Evolutionary conservation across 108 stramenopile genomes (phyloP).

Genomic region (Skeletonema tropicum): DNA sequence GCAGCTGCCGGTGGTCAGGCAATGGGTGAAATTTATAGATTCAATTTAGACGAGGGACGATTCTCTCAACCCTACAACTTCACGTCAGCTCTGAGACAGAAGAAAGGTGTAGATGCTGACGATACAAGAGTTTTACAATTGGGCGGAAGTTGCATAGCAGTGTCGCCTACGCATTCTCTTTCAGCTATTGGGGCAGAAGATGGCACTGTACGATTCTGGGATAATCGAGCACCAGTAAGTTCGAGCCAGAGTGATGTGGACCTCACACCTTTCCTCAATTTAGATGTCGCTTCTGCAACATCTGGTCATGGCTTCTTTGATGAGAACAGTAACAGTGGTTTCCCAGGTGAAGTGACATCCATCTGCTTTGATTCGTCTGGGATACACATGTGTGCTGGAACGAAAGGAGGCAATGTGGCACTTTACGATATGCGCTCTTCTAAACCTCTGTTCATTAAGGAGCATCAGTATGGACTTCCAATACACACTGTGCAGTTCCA

Average conservation of each 20-base stretch:
- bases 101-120: constrained; percentile 25
- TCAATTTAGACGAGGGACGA: constrained; percentile 96
- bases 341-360: constrained; percentile 79
- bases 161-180: constrained; percentile 74
- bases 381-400: constrained; percentile 92
- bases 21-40: constrained; percentile 80
- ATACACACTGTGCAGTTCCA: constrained; percentile 94
- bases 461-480: constrained; percentile 96
- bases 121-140: constrained; percentile 36
- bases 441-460: constrained; percentile 87
- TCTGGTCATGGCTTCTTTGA: constrained; percentile 76
- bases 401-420: constrained; percentile 87
- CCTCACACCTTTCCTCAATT: constrained; percentile 73
- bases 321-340: constrained; percentile 39
- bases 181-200: constrained; percentile 88
- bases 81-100: constrained; percentile 49
- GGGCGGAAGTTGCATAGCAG: constrained; percentile 74
- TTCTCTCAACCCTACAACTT: constrained; percentile 87
- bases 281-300: constrained; percentile 83
- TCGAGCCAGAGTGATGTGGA: constrained; percentile 41
- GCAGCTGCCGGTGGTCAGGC: constrained; percentile 21
- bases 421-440: constrained; percentile 95
- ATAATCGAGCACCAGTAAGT: constrained; percentile 71
- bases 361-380: constrained; percentile 87
- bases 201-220: constrained; percentile 91